Base-by-base conservation (phyloP, 768 basidiomycete genomes). In the Exsudoporus frostii region DNA sequence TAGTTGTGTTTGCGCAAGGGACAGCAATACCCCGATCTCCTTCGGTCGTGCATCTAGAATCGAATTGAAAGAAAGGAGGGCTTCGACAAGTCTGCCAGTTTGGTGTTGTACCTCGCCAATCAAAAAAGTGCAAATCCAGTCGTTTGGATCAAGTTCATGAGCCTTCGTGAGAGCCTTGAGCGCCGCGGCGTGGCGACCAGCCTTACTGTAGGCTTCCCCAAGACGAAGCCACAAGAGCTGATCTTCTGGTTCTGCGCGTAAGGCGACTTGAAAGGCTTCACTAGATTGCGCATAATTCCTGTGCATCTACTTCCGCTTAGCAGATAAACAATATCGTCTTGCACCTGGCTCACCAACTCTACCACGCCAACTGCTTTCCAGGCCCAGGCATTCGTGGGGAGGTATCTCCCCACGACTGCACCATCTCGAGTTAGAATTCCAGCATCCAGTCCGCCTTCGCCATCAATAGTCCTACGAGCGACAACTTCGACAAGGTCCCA, bases 401-500 rank as follows among this genome's bases (percentile, higher is more conserved):
- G 74, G 65, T 85, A 85, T 59, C 81, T 74, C 3, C 69, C 65
- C 5, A 73, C 65, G n/a, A 71, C 68, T 4, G 65, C 66, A 11
- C 66, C 66, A 44, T 79, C 78, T 8, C 75, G 73, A 48, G 61
- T 71, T 58, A 72, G 77, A 45, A 80, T 71, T 13, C 78, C 85
- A 22, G 80, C 83, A 57, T 82, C 79, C 24, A 85, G 63, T 9
- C 90, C 92, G 29, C 92, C 92, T 74, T 98, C 94, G 17, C 92
- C 95, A 42, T 94, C 92, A 53, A 98, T 95, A 0, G 92, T 89
- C 47, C 97, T 77, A 37, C 86, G 82, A 2, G 96, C 92, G n/a
- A 99, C 86, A 5, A 95, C 85, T 57, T 98, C 92, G 3, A 97
- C 95, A 7, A 97, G 76, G 64, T 94, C 90, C 97, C 97, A 98